Conservation (phyloP, 2,329 filamentous ascomycete genomes). For the Remersonia thermophila region DNA sequence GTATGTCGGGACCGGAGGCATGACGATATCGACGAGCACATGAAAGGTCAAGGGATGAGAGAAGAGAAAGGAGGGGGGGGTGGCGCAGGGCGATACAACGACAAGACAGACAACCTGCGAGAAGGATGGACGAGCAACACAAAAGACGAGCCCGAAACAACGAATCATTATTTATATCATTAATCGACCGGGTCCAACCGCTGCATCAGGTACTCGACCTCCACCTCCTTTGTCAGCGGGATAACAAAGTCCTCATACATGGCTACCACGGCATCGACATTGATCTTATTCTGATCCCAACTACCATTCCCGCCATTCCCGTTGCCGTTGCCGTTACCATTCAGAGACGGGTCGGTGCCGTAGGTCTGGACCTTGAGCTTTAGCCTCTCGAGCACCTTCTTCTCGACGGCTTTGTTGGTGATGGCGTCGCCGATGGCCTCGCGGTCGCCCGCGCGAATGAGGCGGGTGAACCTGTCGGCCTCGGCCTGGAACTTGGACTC, state of each 20-base stretch:
- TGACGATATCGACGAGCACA: background rate
- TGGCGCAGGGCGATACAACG: too few species aligned
- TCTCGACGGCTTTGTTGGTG: conserved; percentile 78
- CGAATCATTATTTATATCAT: conserved; percentile 3
- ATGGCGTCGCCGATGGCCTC: conserved; percentile 79
- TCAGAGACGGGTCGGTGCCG: conserved; percentile 70
- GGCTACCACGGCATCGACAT: conserved; percentile 77
- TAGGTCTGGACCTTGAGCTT: conserved; percentile 86
- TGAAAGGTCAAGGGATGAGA: too few species aligned
- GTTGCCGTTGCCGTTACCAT: conserved; percentile 34
- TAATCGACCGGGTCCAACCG: conserved; percentile 42
- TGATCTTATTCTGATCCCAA: conserved; percentile 62
- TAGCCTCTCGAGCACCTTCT: conserved; percentile 78
- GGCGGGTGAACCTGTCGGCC: conserved; percentile 61
- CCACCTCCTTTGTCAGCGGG: conserved; percentile 92
- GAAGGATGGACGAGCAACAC: background rate
- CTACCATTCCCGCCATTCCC: too few species aligned
- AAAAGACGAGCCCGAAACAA: background rate
- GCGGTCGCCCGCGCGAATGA: conserved; percentile 73
- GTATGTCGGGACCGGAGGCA: conserved; percentile 43
- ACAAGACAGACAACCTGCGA: background rate
- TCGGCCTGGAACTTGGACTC: conserved; percentile 89
- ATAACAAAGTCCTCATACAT: conserved; percentile 94
- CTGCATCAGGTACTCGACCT: conserved; percentile 97
- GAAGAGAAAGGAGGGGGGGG: too few species aligned